Evolutionary conservation across 1,284 basidiomycete genomes (phyloP), one percentile per base, ranked within the genome.

Genomic region (Cutaneotrichosporon sp.): DNA sequence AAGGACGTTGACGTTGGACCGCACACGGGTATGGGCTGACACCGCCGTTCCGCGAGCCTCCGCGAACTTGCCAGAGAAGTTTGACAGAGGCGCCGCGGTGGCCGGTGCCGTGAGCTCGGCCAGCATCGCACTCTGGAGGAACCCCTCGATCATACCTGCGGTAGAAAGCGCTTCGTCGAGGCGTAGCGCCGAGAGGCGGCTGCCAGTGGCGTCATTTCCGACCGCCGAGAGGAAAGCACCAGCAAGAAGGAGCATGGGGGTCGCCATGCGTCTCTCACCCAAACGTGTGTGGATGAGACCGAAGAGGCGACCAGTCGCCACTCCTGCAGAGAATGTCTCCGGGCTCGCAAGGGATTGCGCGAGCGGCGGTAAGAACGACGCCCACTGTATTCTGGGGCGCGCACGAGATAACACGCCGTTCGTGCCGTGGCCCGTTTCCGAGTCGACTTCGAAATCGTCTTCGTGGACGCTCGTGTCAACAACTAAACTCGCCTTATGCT

Each of bases 1-100:
- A n/a, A 56, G 55, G 9, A 56, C 55, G 13, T 40, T 56, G 34
- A 56, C 55, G 36, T 56, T 56, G 34, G 55, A 56, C 11, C 55
- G 55, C 21, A 56, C 55, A 16, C 55, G 55, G 11, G 55, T 56
- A 21, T 56, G 55, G 4, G 55, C 55, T 5, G 55, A 40, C 21
- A 56, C 55, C 7, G 55, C 38, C 11, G 55, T 26, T 21, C 55
- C 38, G 14, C 55, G 55, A 3, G 55, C 55, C 55, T 56, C 55
- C 6, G 55, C 55, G 36, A 56, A 40, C 55, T 40, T 38, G 55
- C 55, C 55, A 5, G 55, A 40, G 22, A 56, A 56, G 55, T 56
- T 56, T 11, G 55, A 56, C 13, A 16, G 30, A 5, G 51, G 51
- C 13, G 51, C 13, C 5, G 16, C 31, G 8, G 16, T 32, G 9